Conservation (phyloP, 2,329 filamentous ascomycete genomes). For the Gaeumannomyces tritici region DNA sequence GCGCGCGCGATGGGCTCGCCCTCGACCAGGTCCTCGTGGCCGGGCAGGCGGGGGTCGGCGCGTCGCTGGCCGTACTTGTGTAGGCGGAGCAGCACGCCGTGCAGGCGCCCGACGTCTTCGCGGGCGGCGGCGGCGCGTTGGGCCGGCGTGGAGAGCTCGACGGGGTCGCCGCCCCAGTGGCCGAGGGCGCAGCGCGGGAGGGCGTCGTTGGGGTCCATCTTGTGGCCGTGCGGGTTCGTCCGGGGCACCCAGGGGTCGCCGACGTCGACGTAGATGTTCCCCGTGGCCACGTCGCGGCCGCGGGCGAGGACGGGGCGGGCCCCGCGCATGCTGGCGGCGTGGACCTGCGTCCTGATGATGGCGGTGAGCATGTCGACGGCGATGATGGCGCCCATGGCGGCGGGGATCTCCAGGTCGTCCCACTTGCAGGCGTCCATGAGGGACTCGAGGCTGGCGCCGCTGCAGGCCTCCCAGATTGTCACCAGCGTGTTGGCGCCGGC, state of each 20-base stretch:
- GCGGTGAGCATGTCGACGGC: background rate
- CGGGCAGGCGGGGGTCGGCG: too few relatives aligned
- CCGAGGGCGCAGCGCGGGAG: background rate
- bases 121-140: background rate
- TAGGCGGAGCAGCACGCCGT: background rate
- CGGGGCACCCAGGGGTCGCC: too few relatives aligned
- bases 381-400: background rate
- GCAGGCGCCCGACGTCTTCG: background rate
- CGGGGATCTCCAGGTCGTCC: background rate
- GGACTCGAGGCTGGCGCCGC: background rate
- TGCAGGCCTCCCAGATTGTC: background rate
- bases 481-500: background rate
- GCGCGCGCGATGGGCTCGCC: too few relatives aligned
- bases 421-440: background rate
- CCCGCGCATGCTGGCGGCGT: background rate
- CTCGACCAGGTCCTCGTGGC: too few relatives aligned
- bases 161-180: background rate
- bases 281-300: too few relatives aligned
- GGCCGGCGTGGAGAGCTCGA: too few relatives aligned
- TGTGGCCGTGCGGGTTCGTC: too few relatives aligned
- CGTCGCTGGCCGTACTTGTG: too few relatives aligned
- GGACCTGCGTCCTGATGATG: background rate
- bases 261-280: background rate
- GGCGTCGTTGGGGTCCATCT: background rate
- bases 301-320: too few relatives aligned